These are phyloP conservation scores for Aspergillus fumigatiaffinis DNA, from an alignment of 2,329 filamentous ascomycete genomes.

Conservation along the genomic window DNA sequence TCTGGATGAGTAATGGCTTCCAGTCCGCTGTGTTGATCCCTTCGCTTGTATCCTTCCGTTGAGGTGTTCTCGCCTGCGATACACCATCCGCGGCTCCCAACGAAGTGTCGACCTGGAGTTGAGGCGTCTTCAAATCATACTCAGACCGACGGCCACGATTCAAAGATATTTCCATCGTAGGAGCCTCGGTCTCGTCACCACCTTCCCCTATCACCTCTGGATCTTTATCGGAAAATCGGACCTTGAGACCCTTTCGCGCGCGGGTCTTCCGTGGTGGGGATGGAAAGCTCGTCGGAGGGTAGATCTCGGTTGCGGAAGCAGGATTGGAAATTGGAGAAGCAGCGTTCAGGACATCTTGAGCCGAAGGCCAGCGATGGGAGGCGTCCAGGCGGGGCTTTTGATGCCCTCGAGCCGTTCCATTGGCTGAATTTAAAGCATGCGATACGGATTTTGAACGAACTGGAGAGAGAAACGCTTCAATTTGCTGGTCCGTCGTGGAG, in stretches of 20 bases:
- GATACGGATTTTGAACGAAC: slow-evolving; percentile 41
- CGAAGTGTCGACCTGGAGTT: slow-evolving; percentile 33
- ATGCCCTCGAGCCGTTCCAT: slow-evolving; percentile 25
- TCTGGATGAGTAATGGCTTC: slow-evolving; percentile 31
- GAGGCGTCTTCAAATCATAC: slow-evolving; percentile 18
- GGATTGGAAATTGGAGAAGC: slow-evolving; percentile 13
- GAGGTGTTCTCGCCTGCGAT: slow-evolving; percentile 7
- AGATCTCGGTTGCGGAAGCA: slow-evolving; percentile 19
- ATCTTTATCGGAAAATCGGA: slow-evolving; percentile 67
- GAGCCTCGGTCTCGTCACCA: slow-evolving; percentile 76
- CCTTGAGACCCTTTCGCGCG: slow-evolving; percentile 64
- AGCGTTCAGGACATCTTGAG: slow-evolving; percentile 22
- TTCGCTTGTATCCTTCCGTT: slow-evolving; percentile 13
- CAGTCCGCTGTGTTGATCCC: slow-evolving; percentile 14
- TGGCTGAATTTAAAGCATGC: slow-evolving; percentile 11
- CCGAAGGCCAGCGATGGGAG: slow-evolving; percentile 31
- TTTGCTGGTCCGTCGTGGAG: slow-evolving; percentile 41
- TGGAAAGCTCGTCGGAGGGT: slow-evolving; percentile 16
- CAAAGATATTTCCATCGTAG: slow-evolving; percentile 66
- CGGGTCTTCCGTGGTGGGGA: slow-evolving; percentile 32
- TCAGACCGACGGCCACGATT: slow-evolving; percentile 15
- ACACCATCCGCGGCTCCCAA: slow-evolving; percentile 18
- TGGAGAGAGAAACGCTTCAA: slow-evolving; percentile 57
- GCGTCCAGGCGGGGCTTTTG: slow-evolving; percentile 33
- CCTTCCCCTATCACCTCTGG: slow-evolving; percentile 87